Base-by-base conservation (phyloP, 352 stramenopile species). In the Nothophytophthora sp. region DNA sequence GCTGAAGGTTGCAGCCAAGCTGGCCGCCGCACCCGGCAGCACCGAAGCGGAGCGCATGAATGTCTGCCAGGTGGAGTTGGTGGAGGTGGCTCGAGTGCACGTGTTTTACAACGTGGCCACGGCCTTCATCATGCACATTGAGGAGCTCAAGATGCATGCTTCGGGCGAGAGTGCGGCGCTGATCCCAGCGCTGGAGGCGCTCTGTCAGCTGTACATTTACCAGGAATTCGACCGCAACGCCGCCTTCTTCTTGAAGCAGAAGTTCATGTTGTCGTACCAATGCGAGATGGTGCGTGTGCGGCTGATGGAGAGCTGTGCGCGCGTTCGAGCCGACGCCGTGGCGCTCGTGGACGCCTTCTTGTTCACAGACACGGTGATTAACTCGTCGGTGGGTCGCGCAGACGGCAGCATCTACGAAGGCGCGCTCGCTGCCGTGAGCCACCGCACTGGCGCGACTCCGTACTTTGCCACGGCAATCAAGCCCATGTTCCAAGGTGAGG, bases 181-280 rank as follows among this genome's bases (percentile, higher is more conserved):
- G 20, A 54, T 74, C 18, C 80, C 73, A 9, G 74, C 76, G 28
- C 59, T 95, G 16, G 43, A 76, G 27, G 63, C 73, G 12, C 69
- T 96, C 29, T 88, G 82, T 52, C 61, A 79, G 32, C 41, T 96
- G 34, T 96, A 89, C 50, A 81, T 90, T 47, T 79, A 87, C 15
- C 64, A 83, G 30, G 76, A 92, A 36, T 67, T 95, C 9, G 73
- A 94, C 50, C 60, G 55, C 24, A 67, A 67, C 6, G 65, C 62
- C 6, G 70, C 62, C 10, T 87, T 86, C 47, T 85, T 89, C 42
- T 60, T 86, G 28, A 70, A 75, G 41, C 58, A 85, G 29, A 53
- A 63, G 15, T 90, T 87, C 60, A 71, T 92, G 53, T 76, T 74
- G 32, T 10, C 70, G 7, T 45, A 43, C 34, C 79, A 94, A 39